Evolutionary conservation across 106 monocot genomes (phyloP).

Genomic region (Dendrobium nobile): DNA sequence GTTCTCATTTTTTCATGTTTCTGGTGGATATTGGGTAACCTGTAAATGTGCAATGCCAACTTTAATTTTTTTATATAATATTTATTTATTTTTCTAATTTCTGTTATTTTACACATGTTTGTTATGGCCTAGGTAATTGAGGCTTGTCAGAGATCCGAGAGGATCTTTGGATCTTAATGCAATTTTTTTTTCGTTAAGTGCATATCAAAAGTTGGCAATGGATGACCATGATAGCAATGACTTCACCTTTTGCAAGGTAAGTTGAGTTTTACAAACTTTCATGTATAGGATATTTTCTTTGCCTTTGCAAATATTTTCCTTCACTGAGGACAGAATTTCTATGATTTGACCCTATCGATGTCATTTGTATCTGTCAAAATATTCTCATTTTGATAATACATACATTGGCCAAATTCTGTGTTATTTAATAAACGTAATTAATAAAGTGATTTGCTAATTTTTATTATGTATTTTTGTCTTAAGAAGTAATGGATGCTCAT

Average conservation of each 20-base stretch:
- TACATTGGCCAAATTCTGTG: neutral
- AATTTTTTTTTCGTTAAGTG: neutral
- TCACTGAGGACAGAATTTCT: neutral
- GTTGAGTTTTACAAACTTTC: neutral
- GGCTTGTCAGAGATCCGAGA: neutral
- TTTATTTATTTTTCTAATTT: neutral
- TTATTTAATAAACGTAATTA: neutral
- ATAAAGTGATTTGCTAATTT: conserved; percentile 1
- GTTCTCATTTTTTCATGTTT: neutral
- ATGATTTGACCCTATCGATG: neutral
- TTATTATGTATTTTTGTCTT: neutral
- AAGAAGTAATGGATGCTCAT: neutral
- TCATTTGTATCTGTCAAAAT: neutral
- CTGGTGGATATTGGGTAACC: neutral
- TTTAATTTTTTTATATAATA: neutral
- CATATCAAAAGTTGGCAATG: conserved; percentile 8
- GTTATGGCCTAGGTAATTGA: neutral
- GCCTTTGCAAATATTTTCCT: neutral
- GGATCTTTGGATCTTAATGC: neutral
- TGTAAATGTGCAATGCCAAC: neutral
- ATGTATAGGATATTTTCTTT: neutral
- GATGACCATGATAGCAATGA: conserved; percentile 25
- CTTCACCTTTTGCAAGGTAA: conserved; percentile 52
- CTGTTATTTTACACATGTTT: neutral
- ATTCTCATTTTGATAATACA: neutral